Evolutionary conservation across 306 rosid species (phyloP), one percentile per base, ranked within the genome.

Genomic region (Lathyrus oleraceus): DNA sequence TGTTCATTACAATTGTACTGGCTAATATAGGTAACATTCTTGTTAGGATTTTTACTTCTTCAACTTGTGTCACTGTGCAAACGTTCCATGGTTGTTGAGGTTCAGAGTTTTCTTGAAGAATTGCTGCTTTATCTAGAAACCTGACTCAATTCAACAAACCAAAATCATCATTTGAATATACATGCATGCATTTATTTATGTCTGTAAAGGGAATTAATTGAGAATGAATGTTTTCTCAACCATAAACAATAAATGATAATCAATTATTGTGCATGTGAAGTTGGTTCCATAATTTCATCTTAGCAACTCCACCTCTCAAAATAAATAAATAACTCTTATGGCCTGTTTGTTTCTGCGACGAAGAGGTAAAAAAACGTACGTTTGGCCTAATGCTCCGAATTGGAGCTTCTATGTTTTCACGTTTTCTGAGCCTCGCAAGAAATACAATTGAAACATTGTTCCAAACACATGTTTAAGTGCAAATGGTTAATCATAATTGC

Each of bases 1-100:
- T 90, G 85, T 93, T 93, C 97, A 93, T 88, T 71, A 90, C 82
- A 60, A 93, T 87, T 40, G 98, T 93, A 58, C 97, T 90, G n/a
- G 79, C 82, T 43, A 93, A 53, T 43, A 93, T 88, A 0, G 98
- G 98, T 19, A 90, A 19, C 97, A 93, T 88, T 78, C 98, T 81
- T 21, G 87, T 78, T 32, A 93, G 80, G 75, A 88, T 84, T 81
- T 93, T 93, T 39, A 93, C 97, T 85, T 93, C 97, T 74, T 93
- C 97, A 0, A 93, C 96, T 77, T 93, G 96, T 27, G 97, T 90
- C 30, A 90, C 96, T 0, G 90, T 82, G 83, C 98, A 93, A 0
- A 90, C 85, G 11, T 64, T 83, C 96, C 97, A 86, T 44, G 82
- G 60, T n/a, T 25, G 59, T n/a, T 25, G 14, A 0, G 92, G 77